Evolutionary conservation across 768 basidiomycete genomes (phyloP).

Genomic region (Gymnopilus dilepis): DNA sequence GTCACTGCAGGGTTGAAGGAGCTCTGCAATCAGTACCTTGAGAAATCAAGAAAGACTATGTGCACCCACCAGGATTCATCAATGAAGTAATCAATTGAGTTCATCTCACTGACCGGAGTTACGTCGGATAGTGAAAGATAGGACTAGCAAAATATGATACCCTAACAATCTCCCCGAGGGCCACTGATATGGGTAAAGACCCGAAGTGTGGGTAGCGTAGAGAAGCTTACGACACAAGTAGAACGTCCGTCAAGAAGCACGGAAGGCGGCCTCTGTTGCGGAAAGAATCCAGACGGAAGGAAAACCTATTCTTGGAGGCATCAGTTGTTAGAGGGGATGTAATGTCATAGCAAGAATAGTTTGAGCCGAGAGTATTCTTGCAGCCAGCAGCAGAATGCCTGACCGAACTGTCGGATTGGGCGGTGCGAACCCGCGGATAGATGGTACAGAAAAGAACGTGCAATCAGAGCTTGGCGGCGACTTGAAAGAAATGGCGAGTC

Average conservation of each 20-base stretch:
- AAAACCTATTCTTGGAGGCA: slow-evolving; percentile 10
- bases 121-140: not conserved
- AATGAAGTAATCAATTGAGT: not conserved
- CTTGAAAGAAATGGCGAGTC: not conserved
- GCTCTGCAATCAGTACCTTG: not conserved
- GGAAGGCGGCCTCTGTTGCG: slow-evolving; percentile 11
- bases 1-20: not conserved
- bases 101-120: not conserved
- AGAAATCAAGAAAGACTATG: not conserved
- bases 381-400: slow-evolving; percentile 13
- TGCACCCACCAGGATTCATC: not conserved
- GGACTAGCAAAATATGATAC: not conserved
- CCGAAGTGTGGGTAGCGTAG: slow-evolving; percentile 3
- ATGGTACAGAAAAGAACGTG: not conserved
- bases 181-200: slow-evolving; percentile 11
- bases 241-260: slow-evolving; percentile 4
- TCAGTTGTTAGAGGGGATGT: slow-evolving; percentile 22
- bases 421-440: slow-evolving; percentile 23
- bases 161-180: slow-evolving; percentile 6
- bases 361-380: slow-evolving; percentile 13
- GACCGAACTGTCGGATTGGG: slow-evolving; percentile 16
- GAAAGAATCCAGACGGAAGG: slow-evolving; percentile 6
- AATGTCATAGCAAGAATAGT: slow-evolving; percentile 19
- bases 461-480: not conserved
- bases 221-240: slow-evolving; percentile 7